These are phyloP conservation scores for Bocquillonia castaneifolia DNA, from an alignment of 441 rosid species.

Conservation along the genomic window DNA sequence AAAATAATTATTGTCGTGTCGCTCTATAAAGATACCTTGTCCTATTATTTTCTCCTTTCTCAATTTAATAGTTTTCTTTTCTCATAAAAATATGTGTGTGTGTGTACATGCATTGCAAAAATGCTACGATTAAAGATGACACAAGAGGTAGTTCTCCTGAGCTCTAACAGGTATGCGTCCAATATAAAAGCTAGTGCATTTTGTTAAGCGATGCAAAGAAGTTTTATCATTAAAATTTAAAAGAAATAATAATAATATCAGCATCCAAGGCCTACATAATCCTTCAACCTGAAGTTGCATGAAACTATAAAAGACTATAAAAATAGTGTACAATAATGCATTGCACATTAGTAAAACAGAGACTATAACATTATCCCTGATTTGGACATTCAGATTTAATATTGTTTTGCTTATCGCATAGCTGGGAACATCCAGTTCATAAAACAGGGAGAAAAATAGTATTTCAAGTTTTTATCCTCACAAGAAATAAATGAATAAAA, in stretches of 20 bases:
- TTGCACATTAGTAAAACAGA: neutral
- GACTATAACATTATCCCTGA: neutral
- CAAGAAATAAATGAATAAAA: neutral
- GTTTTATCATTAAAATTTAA: neutral
- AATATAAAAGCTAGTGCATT: neutral
- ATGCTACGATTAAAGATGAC: neutral
- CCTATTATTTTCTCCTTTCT: neutral
- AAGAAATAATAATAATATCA: no score
- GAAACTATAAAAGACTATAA: neutral
- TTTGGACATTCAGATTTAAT: neutral
- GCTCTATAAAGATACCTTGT: neutral
- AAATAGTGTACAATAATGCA: no score
- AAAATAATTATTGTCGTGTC: neutral
- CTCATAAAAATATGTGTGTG: no score
- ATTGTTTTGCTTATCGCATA: no score
- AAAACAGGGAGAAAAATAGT: no score
- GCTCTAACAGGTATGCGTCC: neutral
- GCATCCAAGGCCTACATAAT: no score
- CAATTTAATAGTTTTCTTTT: neutral
- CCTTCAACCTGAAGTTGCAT: neutral
- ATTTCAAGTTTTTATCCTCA: slow-evolving; percentile 18
- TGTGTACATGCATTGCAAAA: no score
- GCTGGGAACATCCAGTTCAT: no score
- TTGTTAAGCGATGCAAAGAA: neutral
- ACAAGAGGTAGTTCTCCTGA: neutral